Evolutionary conservation across 2,329 filamentous ascomycete species (phyloP).

Genomic region (Helminthosporium solani): DNA sequence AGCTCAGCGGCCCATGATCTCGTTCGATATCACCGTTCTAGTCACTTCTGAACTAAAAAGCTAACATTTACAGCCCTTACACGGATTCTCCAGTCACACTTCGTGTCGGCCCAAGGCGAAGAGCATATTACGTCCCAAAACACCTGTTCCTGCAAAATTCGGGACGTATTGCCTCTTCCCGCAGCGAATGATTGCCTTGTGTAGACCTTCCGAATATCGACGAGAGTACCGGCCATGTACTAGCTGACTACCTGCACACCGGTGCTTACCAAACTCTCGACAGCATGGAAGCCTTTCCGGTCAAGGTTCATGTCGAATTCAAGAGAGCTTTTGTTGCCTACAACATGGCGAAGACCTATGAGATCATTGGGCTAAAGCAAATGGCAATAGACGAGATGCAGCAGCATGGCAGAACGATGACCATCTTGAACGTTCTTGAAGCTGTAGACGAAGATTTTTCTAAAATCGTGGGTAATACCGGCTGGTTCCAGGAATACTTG

Average conservation of each 20-base stretch:
- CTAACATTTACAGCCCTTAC: slow-evolving; percentile 8
- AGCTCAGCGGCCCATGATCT: slow-evolving; percentile 3
- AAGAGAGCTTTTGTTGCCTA: slow-evolving; percentile 18
- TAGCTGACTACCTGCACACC: slow-evolving; percentile 14
- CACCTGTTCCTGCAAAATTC: slow-evolving; percentile 4
- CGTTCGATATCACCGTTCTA: slow-evolving; percentile 1
- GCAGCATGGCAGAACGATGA: slow-evolving; percentile 4
- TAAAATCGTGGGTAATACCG: slow-evolving; percentile 4
- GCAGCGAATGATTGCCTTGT: neutral
- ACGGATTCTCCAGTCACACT: slow-evolving; percentile 1
- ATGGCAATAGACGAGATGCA: slow-evolving; percentile 13
- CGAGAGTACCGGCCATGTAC: neutral
- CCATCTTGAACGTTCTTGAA: slow-evolving; percentile 13
- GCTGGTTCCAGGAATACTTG: slow-evolving; percentile 16
- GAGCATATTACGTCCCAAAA: slow-evolving; percentile 8
- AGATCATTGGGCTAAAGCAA: slow-evolving; percentile 11
- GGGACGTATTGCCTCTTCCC: slow-evolving; percentile 2
- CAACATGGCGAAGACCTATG: slow-evolving; percentile 10
- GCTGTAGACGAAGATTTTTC: slow-evolving; percentile 11
- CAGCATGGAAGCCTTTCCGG: slow-evolving; percentile 1
- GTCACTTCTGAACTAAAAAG: neutral
- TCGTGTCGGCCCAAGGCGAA: slow-evolving; percentile 1
- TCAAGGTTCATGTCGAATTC: slow-evolving; percentile 9
- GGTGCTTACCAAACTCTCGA: slow-evolving; percentile 27
- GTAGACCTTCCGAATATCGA: neutral